Percentiles rank a stretch among this genome's conserved stretches.
These are phyloP conservation scores for Didymellaceae sp. DNA, from an alignment of 2,329 filamentous ascomycete species.

Conservation along the genomic window DNA sequence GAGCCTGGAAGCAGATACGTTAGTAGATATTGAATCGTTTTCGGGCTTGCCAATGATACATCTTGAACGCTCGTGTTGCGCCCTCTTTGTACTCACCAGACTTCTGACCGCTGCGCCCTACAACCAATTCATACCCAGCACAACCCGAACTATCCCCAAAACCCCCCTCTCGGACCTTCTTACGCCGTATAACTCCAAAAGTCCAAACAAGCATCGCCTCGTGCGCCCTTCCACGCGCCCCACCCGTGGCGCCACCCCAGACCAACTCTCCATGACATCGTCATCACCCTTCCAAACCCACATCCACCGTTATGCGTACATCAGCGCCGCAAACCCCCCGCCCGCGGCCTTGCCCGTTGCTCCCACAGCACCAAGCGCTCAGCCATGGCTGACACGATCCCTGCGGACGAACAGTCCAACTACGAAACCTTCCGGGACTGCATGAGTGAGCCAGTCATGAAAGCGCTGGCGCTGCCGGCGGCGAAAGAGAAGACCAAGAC, in stretches of 20 bases:
- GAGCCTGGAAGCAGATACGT: neutral
- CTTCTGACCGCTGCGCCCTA: neutral
- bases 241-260: constrained; percentile 23
- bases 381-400: constrained; percentile 41
- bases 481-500: constrained; percentile 56
- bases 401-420: constrained; percentile 57
- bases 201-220: too few species aligned
- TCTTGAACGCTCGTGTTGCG: neutral
- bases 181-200: neutral
- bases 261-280: constrained; percentile 27
- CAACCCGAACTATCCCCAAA: neutral
- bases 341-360: neutral
- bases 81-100: neutral
- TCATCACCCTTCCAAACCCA: constrained; percentile 26
- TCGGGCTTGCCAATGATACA: neutral
- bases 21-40: neutral
- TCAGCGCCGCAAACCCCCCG: constrained; percentile 8
- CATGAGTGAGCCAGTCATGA: constrained; percentile 72
- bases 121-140: neutral
- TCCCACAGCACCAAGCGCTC: neutral
- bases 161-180: neutral
- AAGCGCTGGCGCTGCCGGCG: constrained; percentile 58
- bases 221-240: constrained; percentile 29
- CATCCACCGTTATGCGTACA: constrained; percentile 25
- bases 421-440: constrained; percentile 76